Percentiles rank a stretch among this genome's conserved stretches.
Evolutionary conservation across 1,284 basidiomycete species (phyloP).

Genomic region (Fomes fomentarius): DNA sequence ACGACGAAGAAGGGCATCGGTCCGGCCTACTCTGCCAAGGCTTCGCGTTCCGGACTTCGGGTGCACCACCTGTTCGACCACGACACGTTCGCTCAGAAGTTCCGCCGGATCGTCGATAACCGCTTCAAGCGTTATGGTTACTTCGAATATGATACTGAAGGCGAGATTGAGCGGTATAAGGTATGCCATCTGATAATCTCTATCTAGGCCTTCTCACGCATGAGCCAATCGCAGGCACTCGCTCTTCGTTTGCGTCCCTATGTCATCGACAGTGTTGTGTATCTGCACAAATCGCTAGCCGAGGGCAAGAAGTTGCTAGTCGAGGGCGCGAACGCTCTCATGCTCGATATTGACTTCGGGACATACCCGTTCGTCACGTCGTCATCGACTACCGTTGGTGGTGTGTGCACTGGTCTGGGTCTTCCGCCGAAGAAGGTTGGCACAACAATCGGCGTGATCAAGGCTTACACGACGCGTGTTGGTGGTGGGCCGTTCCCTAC

Average conservation of each 20-base stretch:
- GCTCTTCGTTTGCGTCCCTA: constrained; percentile 88
- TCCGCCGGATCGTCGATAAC: constrained; percentile 95
- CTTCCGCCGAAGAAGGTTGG: constrained; percentile 91
- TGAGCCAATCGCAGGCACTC: constrained; percentile 55
- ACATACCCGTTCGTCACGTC: constrained; percentile 98
- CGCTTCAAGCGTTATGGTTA: constrained; percentile 98
- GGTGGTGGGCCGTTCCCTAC: constrained; percentile 98
- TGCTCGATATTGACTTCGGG: constrained; percentile 98
- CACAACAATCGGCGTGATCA: constrained; percentile 89
- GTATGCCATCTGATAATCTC: constrained; percentile 40
- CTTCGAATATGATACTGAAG: constrained; percentile 99
- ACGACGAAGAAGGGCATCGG: constrained; percentile 99
- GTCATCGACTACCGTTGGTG: constrained; percentile 91
- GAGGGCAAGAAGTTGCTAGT: constrained; percentile 85
- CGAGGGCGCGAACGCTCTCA: constrained; percentile 97
- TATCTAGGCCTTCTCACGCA: neutral
- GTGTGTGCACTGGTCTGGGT: constrained; percentile 95
- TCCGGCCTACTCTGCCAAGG: constrained; percentile 97
- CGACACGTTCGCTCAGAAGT: constrained; percentile 87
- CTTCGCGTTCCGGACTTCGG: constrained; percentile 93
- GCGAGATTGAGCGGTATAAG: constrained; percentile 92
- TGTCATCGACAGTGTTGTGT: constrained; percentile 87
- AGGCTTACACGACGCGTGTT: constrained; percentile 97
- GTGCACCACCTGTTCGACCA: constrained; percentile 96
- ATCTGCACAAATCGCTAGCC: constrained; percentile 81